Percentiles rank a stretch among this genome's conserved stretches.
Evolutionary conservation across 164 flowering plant genomes (phyloP).

Genomic region (Chimonanthus salicifolius): DNA sequence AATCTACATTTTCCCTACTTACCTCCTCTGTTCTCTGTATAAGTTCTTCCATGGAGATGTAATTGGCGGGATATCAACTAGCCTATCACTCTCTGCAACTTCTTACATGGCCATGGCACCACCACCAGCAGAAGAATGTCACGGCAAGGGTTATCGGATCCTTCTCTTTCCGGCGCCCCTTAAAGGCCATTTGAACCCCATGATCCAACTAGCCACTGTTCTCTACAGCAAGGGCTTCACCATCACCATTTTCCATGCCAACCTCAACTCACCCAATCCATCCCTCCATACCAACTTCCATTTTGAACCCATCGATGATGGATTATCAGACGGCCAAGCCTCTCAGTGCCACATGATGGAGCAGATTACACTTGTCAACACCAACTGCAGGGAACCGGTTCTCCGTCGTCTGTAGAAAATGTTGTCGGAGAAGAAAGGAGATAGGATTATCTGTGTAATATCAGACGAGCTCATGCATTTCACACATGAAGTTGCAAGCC

Average conservation of each 20-base stretch:
- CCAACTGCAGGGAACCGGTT: no score
- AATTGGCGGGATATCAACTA: no score
- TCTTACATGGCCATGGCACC: no score
- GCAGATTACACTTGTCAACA: no score
- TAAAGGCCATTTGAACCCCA: constrained; percentile 49
- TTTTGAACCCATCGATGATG: constrained; percentile 24
- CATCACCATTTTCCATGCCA: constrained; percentile 40
- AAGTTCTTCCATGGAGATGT: no score
- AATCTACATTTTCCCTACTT: no score
- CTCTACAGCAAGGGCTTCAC: constrained; percentile 46
- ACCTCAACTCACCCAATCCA: constrained; percentile 38
- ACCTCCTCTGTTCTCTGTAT: no score
- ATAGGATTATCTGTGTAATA: constrained; percentile 27
- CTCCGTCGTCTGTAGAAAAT: no score
- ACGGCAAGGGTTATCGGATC: neutral
- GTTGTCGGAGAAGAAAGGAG: neutral
- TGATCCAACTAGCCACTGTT: constrained; percentile 39
- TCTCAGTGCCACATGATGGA: constrained; percentile 8
- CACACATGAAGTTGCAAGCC: constrained; percentile 23
- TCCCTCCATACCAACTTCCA: constrained; percentile 31
- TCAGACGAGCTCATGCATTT: constrained; percentile 36
- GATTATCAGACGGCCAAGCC: constrained; percentile 2
- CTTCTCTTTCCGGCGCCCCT: constrained; percentile 37
- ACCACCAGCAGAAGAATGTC: neutral
- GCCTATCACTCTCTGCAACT: no score